Evolutionary conservation across 2,329 filamentous ascomycete species (phyloP).

Genomic region (Tolypocladium album): DNA sequence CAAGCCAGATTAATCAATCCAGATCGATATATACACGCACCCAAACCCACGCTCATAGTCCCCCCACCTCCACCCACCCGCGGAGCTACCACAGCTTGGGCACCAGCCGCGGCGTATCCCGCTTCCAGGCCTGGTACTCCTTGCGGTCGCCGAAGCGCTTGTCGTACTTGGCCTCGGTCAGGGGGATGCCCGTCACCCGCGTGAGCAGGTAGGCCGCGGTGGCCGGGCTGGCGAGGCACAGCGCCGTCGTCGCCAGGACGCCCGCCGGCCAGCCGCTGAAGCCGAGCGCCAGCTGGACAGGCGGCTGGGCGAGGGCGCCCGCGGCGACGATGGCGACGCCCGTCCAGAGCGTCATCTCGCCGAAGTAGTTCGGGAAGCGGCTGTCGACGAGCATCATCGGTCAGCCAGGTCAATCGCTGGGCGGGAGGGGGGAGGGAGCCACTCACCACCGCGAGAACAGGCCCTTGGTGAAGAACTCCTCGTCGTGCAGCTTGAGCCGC

Average conservation of each 20-base stretch:
- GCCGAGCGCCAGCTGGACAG: slow-evolving; percentile 47
- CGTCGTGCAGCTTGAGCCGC: slow-evolving; percentile 53
- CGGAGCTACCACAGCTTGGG: slow-evolving; percentile 34
- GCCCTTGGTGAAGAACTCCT: slow-evolving; percentile 54
- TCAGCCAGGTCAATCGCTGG: too few species aligned
- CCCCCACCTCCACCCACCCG: not conserved
- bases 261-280: slow-evolving; percentile 30
- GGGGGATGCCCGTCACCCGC: slow-evolving; percentile 52
- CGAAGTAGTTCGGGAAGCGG: slow-evolving; percentile 62
- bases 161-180: slow-evolving; percentile 62
- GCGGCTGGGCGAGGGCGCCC: slow-evolving; percentile 41
- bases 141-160: slow-evolving; percentile 49
- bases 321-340: slow-evolving; percentile 51
- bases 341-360: slow-evolving; percentile 59
- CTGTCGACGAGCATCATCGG: slow-evolving; percentile 10
- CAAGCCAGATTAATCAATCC: not conserved
- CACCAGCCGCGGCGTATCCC: slow-evolving; percentile 52
- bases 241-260: slow-evolving; percentile 18
- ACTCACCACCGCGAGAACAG: slow-evolving; percentile 45
- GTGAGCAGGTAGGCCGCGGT: slow-evolving; percentile 54
- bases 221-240: slow-evolving; percentile 49
- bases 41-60: slow-evolving; percentile 13
- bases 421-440: too few species aligned
- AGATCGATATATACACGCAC: slow-evolving; percentile 1
- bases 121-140: slow-evolving; percentile 60